Base-by-base conservation (phyloP, 495 filamentous ascomycete genomes). In the Penicillium angulare region DNA sequence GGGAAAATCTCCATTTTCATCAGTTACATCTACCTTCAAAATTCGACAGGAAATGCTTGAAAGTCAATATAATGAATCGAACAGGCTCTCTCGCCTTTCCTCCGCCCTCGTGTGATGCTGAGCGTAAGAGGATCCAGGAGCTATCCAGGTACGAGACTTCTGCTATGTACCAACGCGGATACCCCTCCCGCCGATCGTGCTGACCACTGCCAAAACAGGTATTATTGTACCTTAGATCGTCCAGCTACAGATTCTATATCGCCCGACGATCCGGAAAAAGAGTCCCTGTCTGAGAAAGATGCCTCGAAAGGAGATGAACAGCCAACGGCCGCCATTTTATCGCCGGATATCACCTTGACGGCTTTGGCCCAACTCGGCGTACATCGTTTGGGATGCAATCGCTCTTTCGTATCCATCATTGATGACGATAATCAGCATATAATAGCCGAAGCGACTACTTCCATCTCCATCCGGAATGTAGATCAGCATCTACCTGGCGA, bases 281-380 rank as follows among this genome's bases (percentile, higher is more conserved):
- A 17, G 6, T 26, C 12, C 5, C 38, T 20, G 20, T 17, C 9
- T 3, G 35, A 38, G 15, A 34, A 53, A 7, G 38, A 45, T 16
- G 26, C 58, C 5, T 31, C 47, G 0, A 47, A 48, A 4, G 50
- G 56, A 9, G 53, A 59, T 22, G 57, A 62, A 24, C 52, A 55
- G 21, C 53, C 47, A 4, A 45, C 45, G 0, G 46, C 46, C 4
- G 43, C 49, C 7, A 48, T 39, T 6, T 53, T 73, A 2, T 77
- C 78, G 13, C 60, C 66, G 9, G 86, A 89, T 56, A 78, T 80
- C 7, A 77, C 78, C 31, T 71, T 89, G 4, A 83, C 79, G 0
- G 82, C 80, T 0, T 76, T 88, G 55, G 78, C 84, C 17, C 84
- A 87, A 58, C 66, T 88, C 17, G 83, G 79, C 0, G 69, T 78